phyloP scores from a whole-genome alignment of 305 asterid species.

The Fraxinus ornus region DNA sequence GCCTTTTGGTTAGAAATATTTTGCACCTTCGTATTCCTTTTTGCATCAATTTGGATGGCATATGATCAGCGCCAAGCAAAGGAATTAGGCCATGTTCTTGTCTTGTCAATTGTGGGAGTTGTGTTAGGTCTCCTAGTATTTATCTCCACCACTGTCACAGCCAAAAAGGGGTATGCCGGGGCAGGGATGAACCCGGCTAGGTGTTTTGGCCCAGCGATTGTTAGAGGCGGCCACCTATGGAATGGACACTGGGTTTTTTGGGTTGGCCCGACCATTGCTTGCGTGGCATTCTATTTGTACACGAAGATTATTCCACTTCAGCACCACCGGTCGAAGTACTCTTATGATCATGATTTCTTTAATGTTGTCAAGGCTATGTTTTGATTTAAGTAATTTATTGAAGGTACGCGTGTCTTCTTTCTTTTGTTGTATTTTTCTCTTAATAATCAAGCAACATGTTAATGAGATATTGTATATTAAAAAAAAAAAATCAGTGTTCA shows the following conservation, averaged over 20 bases:
- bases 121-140: conserved; percentile 67
- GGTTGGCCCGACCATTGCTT: conserved; percentile 62
- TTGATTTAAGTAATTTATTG: background rate
- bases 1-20: conserved; percentile 67
- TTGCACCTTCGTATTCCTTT: conserved; percentile 60
- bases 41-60: conserved; percentile 79
- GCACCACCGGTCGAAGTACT: conserved; percentile 48
- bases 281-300: conserved; percentile 57
- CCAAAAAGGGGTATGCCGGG: conserved; percentile 58
- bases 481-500: background rate
- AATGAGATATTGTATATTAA: background rate
- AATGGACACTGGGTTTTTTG: conserved; percentile 78
- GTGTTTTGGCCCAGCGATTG: conserved; percentile 69
- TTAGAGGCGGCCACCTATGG: conserved; percentile 77
- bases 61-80: conserved; percentile 65
- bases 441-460: background rate
- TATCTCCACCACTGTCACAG: conserved; percentile 54
- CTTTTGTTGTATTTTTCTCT: background rate
- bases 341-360: conserved; percentile 58
- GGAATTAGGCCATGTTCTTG: conserved; percentile 41
- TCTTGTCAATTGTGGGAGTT: conserved; percentile 47
- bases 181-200: conserved; percentile 76
- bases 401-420: background rate
- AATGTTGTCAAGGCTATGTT: conserved; percentile 43
- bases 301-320: conserved; percentile 58